Conservation (phyloP, 2,329 filamentous ascomycete genomes). For the Fusarium sp. region DNA sequence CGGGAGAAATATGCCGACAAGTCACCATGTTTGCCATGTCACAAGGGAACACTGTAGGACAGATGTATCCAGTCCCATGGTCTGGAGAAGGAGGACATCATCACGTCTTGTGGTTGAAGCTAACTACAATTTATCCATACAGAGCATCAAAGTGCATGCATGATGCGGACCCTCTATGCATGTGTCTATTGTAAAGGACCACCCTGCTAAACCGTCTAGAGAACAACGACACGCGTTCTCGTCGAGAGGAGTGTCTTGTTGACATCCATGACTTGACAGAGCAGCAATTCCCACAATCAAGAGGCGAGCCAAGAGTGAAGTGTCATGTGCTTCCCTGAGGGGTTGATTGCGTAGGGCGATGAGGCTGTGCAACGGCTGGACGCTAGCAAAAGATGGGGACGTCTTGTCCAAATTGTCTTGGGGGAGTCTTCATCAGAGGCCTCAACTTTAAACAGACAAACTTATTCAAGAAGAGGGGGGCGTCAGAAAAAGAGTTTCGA, state of each 20-base stretch:
- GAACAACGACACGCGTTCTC: conserved; percentile 5
- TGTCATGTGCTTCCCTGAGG: conserved; percentile 38
- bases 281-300: not conserved
- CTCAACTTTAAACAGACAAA: not conserved
- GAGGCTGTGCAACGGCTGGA: conserved; percentile 44
- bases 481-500: not conserved
- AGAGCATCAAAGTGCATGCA: conserved; percentile 11
- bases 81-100: not conserved
- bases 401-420: not conserved
- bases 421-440: not conserved
- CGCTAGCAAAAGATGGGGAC: conserved; percentile 9
- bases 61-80: not conserved
- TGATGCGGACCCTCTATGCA: conserved; percentile 3
- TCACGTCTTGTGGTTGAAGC: not conserved
- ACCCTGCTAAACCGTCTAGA: not conserved
- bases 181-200: not conserved
- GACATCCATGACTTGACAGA: not conserved
- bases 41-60: not conserved
- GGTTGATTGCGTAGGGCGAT: conserved; percentile 46
- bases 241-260: not conserved
- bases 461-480: not conserved
- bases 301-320: conserved; percentile 27
- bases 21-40: not conserved
- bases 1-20: not conserved
- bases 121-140: not conserved